Evolutionary conservation across 306 rosid genomes (phyloP), one percentile per base, ranked within the genome.

Genomic region (Castanea sativa): DNA sequence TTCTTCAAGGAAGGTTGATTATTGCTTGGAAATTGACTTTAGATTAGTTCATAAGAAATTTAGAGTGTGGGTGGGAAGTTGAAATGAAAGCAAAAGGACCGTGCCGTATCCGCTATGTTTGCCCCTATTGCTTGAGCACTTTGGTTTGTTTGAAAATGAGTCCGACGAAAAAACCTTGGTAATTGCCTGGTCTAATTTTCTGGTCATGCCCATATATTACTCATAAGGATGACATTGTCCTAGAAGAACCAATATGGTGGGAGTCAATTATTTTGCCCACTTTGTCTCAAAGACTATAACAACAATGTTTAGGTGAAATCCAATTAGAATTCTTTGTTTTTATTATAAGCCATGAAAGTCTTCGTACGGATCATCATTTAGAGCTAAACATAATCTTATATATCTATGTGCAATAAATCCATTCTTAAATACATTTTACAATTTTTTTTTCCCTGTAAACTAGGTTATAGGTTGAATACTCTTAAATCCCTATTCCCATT

Each of bases 91-190:
- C 25, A 57, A 78, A 55, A 78, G 63, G 57, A 57, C 53, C 73
- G 82, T 79, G 82, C 65, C 65, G 73, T 72, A 29, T 16, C 64
- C 65, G 77, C 51, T 61, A 71, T 78, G 71, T 12, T 70, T 35
- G 1, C 14, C 2, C 16, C 23, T 30, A 32, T 64, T 64, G 70
- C 45, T 64, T 30, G 70, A 29, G 14, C 69, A 41, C 2, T 53
- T 0, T 30, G 70, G 23, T 8, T 64, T 30, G 32, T n/a, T 29
- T 29, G 45, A 64, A 30, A 30, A 63, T 11, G 14, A 21, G 4
- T 21, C 64, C 5, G 6, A n/a, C 16, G 11, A 10, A 57, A 58
- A 58, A 21, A 23, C 27, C 65, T 23, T 27, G 15, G 6, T 13
- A 23, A 13, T 23, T 23, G 15, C 65, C 23, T 59, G 23, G 32